Base-by-base conservation (phyloP, 1,284 basidiomycete species). In the Microbotryum lychnidis-dioicae region DNA sequence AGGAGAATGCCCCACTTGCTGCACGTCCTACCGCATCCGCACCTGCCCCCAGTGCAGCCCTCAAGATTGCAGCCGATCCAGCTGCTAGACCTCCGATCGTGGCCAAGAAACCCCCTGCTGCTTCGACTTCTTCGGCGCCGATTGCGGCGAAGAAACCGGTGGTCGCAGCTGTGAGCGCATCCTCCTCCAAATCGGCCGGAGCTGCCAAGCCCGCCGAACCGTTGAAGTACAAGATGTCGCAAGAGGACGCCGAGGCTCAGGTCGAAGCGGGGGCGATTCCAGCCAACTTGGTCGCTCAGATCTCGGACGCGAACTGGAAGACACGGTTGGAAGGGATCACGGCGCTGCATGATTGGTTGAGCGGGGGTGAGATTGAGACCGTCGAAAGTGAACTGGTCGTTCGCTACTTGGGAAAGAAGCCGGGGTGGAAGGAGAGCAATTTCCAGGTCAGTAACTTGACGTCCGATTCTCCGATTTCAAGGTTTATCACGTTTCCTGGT, bases 371-470 rank as follows among this genome's bases (percentile, higher is more conserved):
- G 18, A 81, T 83, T 16, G 81, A 83, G 44, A 80, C 81, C 1
- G 77, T 91, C 1, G 94, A 98, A 69, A 84, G 87, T 27, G 96
- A 99, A 75, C 82, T 98, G 12, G 75, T 98, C 53, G 83, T 97
- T 20, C 83, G 94, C n/a, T 87, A 89, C 69, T 77, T 98, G 57
- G 57, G 84, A 27, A 97, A 96, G 80, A 92, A 89, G 71, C 82
- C 82, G 2, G 92, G 94, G 1, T 97, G 91, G 92, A 83, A 82
- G 48, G 96, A 99, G 77, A 98, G 97, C 81, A 99, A 98, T 73
- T 98, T 98, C 73, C 96, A 99, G 79, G 90, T 87, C 65, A 61
- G 80, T 16, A 14, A 42, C 31, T 42, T 12, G 18, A 42, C 12
- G 23, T 18, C 27, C 31, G 6, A 54, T 53, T 54, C 25, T 10